Evolutionary conservation across 192 early-diverging fungal species (phyloP).

Genomic region (Podila horticola): DNA sequence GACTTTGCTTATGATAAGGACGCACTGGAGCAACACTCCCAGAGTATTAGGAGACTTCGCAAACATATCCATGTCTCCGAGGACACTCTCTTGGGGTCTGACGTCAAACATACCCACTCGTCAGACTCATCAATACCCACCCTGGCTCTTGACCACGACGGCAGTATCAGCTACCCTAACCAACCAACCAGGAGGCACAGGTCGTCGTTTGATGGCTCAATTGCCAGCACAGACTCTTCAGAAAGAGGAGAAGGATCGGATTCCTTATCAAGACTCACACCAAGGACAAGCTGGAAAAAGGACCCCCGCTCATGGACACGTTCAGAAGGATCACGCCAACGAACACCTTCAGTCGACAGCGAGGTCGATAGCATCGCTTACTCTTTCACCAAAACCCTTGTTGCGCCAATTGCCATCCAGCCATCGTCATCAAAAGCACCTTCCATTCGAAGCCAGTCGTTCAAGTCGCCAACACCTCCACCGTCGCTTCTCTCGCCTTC

Average conservation of each 20-base stretch:
- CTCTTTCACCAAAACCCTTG: background rate
- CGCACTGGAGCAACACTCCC: no score
- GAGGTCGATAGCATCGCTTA: background rate
- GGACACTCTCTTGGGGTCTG: background rate
- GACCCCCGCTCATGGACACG: background rate
- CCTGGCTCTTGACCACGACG: background rate
- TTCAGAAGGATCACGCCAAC: background rate
- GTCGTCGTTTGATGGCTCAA: background rate
- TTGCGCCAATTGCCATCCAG: background rate
- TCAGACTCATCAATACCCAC: background rate
- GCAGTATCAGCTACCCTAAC: background rate
- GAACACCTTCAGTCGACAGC: background rate
- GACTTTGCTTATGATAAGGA: no score
- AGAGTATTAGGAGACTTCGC: no score
- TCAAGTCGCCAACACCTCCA: constrained; percentile 4
- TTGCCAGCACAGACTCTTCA: background rate
- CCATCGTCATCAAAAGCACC: background rate
- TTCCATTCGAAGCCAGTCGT: constrained; percentile 1
- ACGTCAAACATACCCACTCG: background rate
- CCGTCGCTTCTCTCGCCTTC: background rate
- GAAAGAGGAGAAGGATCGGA: background rate
- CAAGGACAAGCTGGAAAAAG: background rate
- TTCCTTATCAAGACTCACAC: background rate
- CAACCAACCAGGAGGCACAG: background rate
- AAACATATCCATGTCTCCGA: no score